Evolutionary conservation across 345 rosid species (phyloP).

Genomic region (Murraya paniculata): DNA sequence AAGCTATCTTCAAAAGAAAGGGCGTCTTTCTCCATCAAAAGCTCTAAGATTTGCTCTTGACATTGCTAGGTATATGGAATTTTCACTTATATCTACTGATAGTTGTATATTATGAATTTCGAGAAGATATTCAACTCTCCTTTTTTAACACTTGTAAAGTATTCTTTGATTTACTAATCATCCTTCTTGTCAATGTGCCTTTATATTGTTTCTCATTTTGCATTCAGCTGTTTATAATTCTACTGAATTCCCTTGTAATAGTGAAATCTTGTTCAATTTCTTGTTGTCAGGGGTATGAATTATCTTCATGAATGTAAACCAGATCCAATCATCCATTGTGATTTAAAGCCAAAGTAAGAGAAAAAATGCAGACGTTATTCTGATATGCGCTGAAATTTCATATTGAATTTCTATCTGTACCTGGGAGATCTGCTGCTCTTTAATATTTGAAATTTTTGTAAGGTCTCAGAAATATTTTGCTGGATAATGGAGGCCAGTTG

Average conservation of each 20-base stretch:
- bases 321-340: slow-evolving; percentile 82
- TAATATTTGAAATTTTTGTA: slow-evolving; percentile 81
- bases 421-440: slow-evolving; percentile 37
- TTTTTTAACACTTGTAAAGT: not conserved
- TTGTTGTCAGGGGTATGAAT: slow-evolving; percentile 69
- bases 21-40: slow-evolving; percentile 85
- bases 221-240: not conserved
- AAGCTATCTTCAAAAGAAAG: slow-evolving; percentile 79
- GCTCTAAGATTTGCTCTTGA: slow-evolving; percentile 79
- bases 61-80: slow-evolving; percentile 68
- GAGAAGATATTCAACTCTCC: not conserved
- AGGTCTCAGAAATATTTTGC: slow-evolving; percentile 99
- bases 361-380: slow-evolving; percentile 48
- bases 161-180: not conserved
- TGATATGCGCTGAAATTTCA: slow-evolving; percentile 13
- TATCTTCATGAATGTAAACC: slow-evolving; percentile 80
- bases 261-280: slow-evolving; percentile 19
- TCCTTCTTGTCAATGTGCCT: not conserved
- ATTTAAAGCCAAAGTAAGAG: slow-evolving; percentile 94
- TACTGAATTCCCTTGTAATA: slow-evolving; percentile 7
- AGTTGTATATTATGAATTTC: slow-evolving; percentile 7
- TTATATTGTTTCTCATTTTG: too few species aligned
- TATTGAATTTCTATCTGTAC: slow-evolving; percentile 12
- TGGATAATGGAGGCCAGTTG: slow-evolving; percentile 81
- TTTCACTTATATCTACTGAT: slow-evolving; percentile 5